A percentile compares a stretch with the other conserved stretches of the same genome.
Conservation (phyloP, 2,329 filamentous ascomycete genomes). For the Exophiala viscosa region DNA sequence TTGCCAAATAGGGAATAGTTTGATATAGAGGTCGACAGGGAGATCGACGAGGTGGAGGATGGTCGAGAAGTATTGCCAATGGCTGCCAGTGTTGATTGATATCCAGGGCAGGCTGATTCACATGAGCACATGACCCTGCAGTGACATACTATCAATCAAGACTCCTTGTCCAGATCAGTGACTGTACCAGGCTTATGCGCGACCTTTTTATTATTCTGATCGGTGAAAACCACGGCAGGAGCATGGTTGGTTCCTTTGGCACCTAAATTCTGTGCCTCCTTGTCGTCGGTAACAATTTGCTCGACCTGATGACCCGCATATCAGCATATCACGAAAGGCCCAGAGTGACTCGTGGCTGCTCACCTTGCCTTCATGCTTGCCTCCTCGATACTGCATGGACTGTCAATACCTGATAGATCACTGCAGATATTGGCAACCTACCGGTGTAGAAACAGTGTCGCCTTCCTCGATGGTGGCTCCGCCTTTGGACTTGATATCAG, state of each 20-base stretch:
- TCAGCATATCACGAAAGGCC: background rate
- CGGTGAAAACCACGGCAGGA: slow-evolving; percentile 22
- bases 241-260: slow-evolving; percentile 22
- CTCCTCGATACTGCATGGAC: slow-evolving; percentile 16
- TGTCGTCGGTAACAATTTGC: slow-evolving; percentile 16
- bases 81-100: no score
- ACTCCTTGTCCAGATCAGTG: slow-evolving; percentile 20
- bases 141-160: no score
- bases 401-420: background rate
- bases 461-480: slow-evolving; percentile 19
- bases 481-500: slow-evolving; percentile 22
- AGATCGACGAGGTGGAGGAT: no score
- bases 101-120: no score
- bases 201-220: slow-evolving; percentile 25
- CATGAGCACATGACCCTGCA: no score
- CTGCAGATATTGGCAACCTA: slow-evolving; percentile 1
- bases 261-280: slow-evolving; percentile 8
- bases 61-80: no score
- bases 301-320: slow-evolving; percentile 12
- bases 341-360: background rate
- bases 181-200: slow-evolving; percentile 22
- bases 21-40: background rate
- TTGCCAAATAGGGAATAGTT: slow-evolving; percentile 32
- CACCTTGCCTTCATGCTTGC: slow-evolving; percentile 22
- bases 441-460: slow-evolving; percentile 21